These are phyloP conservation scores for Lunularia cruciata DNA, from an alignment of 225 moss, liverwort and hornwort genomes.

Conservation along the genomic window DNA sequence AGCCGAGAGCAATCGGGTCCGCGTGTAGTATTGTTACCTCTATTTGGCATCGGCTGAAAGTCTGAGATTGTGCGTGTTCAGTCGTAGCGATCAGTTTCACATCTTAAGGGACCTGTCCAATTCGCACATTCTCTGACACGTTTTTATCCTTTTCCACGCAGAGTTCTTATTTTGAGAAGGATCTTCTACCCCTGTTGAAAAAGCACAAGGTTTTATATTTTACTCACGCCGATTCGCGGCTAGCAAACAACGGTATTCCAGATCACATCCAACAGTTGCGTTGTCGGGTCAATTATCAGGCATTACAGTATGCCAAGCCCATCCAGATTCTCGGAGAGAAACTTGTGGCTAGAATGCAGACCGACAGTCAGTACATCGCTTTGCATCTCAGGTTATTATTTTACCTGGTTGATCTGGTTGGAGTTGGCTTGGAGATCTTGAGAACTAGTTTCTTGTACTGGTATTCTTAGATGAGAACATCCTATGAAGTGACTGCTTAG, in stretches of 20 bases:
- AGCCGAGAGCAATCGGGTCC: no score
- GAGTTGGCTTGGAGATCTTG: not conserved
- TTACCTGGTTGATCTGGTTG: constrained; percentile 1
- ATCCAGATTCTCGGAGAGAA: constrained; percentile 54
- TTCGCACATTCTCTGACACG: no score
- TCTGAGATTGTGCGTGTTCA: no score
- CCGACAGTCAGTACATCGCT: constrained; percentile 71
- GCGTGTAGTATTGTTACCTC: no score
- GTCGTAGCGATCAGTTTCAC: no score
- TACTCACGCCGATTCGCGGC: constrained; percentile 80
- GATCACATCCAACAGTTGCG: constrained; percentile 70
- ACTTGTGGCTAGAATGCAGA: constrained; percentile 56
- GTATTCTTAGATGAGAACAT: not conserved
- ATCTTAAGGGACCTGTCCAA: no score
- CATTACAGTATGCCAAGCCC: constrained; percentile 67
- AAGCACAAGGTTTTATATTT: constrained; percentile 74
- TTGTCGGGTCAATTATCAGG: constrained; percentile 79
- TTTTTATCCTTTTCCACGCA: no score
- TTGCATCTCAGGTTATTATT: constrained; percentile 71
- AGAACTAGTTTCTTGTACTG: not conserved
- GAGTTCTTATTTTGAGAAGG: constrained; percentile 69
- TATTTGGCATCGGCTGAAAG: no score
- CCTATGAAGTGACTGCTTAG: not conserved
- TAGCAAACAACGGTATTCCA: constrained; percentile 87
- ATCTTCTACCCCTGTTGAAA: constrained; percentile 58